phyloP scores from a whole-genome alignment of 208 protist species.

The Trypanosoma mega region DNA sequence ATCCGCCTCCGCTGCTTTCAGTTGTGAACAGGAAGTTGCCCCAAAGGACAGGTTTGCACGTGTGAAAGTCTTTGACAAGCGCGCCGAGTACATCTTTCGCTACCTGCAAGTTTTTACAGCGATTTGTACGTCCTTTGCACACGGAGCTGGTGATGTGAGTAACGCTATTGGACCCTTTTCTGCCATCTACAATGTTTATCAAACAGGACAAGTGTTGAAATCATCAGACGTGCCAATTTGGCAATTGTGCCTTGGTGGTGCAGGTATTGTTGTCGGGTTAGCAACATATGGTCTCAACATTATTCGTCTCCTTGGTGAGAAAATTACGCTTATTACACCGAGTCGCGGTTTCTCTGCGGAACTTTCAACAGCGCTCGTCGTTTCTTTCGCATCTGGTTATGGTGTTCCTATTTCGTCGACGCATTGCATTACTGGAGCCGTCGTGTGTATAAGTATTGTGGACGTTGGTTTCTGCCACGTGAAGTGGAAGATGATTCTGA shows the following conservation, averaged over 20 bases:
- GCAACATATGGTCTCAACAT: constrained; percentile 70
- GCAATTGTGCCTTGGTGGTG: constrained; percentile 67
- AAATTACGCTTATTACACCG: constrained; percentile 77
- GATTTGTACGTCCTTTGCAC: constrained; percentile 78
- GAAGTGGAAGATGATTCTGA: constrained; percentile 69
- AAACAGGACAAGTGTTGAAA: constrained; percentile 34
- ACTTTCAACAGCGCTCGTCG: constrained; percentile 65
- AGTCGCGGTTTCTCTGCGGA: constrained; percentile 75
- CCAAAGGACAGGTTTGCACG: constrained; percentile 17
- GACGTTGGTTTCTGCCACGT: constrained; percentile 62
- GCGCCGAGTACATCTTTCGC: constrained; percentile 71
- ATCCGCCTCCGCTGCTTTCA: neutral
- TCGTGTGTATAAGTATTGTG: constrained; percentile 79
- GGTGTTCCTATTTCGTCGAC: constrained; percentile 89
- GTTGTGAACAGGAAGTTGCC: neutral
- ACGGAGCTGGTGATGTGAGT: constrained; percentile 86
- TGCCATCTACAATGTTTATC: constrained; percentile 71
- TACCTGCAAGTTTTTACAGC: constrained; percentile 86
- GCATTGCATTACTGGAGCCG: constrained; percentile 88
- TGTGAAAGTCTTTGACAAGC: constrained; percentile 52
- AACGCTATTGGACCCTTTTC: constrained; percentile 80
- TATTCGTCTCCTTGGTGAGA: constrained; percentile 71
- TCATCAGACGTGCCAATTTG: constrained; percentile 53
- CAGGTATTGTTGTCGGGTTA: constrained; percentile 69
- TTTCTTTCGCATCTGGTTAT: constrained; percentile 77